Conservation (phyloP, 768 basidiomycete species). For the Trametes cubensis region DNA sequence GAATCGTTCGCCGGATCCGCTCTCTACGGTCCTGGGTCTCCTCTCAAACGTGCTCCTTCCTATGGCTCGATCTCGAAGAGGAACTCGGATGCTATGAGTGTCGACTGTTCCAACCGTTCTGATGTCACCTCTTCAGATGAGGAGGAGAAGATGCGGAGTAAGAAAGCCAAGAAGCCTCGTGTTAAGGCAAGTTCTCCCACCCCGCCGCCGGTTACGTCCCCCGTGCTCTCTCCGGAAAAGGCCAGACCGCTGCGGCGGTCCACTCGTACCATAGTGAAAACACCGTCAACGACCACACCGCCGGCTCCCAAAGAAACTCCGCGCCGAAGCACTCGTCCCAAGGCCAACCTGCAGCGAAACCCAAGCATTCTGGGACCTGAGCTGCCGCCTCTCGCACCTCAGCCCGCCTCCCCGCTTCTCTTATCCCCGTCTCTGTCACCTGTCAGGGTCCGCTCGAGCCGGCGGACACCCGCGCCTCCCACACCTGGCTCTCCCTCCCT, state of each 20-base stretch:
- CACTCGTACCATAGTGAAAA: conserved; percentile 22
- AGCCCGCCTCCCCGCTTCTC: conserved; percentile 21
- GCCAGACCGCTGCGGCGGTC: conserved; percentile 25
- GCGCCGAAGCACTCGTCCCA: conserved; percentile 31
- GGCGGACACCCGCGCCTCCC: conserved; percentile 1
- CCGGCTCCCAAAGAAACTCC: conserved; percentile 27
- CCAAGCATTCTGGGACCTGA: conserved; percentile 71
- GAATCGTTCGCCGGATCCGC: conserved; percentile 47
- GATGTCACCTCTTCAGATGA: conserved; percentile 64
- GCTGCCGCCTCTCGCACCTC: conserved; percentile 44
- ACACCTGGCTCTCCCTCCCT: conserved; percentile 11
- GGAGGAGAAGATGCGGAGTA: conserved; percentile 66
- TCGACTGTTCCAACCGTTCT: conserved; percentile 31
- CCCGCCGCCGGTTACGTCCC: conserved; percentile 30
- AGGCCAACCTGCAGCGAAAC: conserved; percentile 55
- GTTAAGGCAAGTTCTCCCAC: conserved; percentile 40
- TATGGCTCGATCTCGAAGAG: conserved; percentile 45
- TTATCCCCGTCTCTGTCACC: conserved; percentile 15
- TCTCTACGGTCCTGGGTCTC: conserved; percentile 28
- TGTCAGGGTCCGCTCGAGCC: conserved; percentile 33
- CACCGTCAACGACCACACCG: conserved; percentile 15
- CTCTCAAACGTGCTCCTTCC: conserved; percentile 60
- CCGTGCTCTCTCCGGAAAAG: conserved; percentile 21
- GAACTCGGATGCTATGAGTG: conserved; percentile 34
- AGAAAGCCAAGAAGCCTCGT: conserved; percentile 64